Percentiles rank a stretch among this genome's conserved stretches.
Conservation (phyloP, 257 asterid genomes). For the Phtheirospermum japonicum region DNA sequence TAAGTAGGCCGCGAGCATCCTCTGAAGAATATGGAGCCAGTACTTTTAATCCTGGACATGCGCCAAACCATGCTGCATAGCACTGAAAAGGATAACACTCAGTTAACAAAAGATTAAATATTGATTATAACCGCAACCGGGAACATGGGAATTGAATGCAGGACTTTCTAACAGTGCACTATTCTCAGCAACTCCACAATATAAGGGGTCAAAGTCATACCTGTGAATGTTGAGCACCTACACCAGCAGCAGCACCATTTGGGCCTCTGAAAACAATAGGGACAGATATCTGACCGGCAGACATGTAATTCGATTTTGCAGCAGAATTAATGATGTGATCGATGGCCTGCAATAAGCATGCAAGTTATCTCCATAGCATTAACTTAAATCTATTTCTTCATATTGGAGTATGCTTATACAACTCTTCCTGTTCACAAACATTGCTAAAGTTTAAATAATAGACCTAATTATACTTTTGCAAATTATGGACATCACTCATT, state of each 20-base stretch:
- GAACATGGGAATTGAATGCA: not conserved
- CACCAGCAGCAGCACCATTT: constrained; percentile 97
- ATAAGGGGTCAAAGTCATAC: constrained; percentile 34
- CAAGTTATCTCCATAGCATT: constrained; percentile 7
- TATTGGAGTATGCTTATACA: constrained; percentile 1
- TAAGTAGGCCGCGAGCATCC: constrained; percentile 91
- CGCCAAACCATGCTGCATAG: constrained; percentile 82
- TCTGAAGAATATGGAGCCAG: constrained; percentile 84
- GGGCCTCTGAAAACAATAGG: constrained; percentile 96
- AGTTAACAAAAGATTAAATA: constrained; percentile 8
- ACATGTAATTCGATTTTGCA: constrained; percentile 88
- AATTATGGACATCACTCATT: not conserved
- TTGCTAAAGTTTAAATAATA: constrained; percentile 5
- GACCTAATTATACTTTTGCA: not conserved
- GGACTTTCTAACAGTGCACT: not conserved
- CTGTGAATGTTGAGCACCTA: constrained; percentile 94
- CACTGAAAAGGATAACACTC: constrained; percentile 50
- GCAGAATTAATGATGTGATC: constrained; percentile 94
- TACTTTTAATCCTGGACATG: constrained; percentile 84
- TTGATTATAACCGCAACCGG: not conserved
- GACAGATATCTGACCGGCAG: constrained; percentile 77
- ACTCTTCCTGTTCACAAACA: constrained; percentile 11
- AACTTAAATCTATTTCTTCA: not conserved
- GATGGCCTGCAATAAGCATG: constrained; percentile 58
- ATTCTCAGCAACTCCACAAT: constrained; percentile 4